A percentile compares a stretch with the other conserved stretches of the same genome.
phyloP scores from a whole-genome alignment of 1,284 basidiomycete species.

The Boletus semigastroideus region DNA sequence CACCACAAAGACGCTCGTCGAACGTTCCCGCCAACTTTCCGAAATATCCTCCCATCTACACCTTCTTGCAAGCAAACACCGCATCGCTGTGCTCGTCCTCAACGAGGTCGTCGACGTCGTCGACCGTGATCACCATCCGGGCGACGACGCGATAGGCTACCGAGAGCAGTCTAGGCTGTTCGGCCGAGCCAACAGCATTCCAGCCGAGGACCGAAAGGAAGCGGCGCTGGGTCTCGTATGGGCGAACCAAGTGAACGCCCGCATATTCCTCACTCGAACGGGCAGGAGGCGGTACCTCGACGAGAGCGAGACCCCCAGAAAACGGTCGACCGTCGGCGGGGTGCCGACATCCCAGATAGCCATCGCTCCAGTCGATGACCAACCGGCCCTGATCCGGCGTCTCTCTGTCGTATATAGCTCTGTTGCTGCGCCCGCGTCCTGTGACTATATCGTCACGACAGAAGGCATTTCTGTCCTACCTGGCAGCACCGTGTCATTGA shows the following conservation, averaged over 20 bases:
- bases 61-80: conserved; percentile 57
- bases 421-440: conserved; percentile 51
- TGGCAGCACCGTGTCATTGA: conserved; percentile 21
- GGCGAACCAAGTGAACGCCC: conserved; percentile 85
- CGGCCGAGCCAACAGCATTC: conserved; percentile 56
- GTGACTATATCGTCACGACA: conserved; percentile 72
- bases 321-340: conserved; percentile 6
- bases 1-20: conserved; percentile 57
- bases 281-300: conserved; percentile 61
- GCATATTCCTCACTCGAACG: conserved; percentile 82
- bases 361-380: conserved; percentile 27
- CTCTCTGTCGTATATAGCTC: conserved; percentile 77
- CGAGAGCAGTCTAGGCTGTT: conserved; percentile 78
- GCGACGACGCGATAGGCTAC: conserved; percentile 45
- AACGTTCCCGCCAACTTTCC: conserved; percentile 70
- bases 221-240: conserved; percentile 85
- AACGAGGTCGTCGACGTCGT: conserved; percentile 87
- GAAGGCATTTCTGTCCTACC: conserved; percentile 50
- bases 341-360: not conserved
- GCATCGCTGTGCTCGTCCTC: conserved; percentile 76
- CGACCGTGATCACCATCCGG: conserved; percentile 32
- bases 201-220: conserved; percentile 66
- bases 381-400: conserved; percentile 54
- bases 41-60: conserved; percentile 70
- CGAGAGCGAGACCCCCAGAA: conserved; percentile 25